Percentiles rank a stretch among this genome's conserved stretches.
These are phyloP conservation scores for Solanum boliviense DNA, from an alignment of 257 asterid species.

Conservation along the genomic window DNA sequence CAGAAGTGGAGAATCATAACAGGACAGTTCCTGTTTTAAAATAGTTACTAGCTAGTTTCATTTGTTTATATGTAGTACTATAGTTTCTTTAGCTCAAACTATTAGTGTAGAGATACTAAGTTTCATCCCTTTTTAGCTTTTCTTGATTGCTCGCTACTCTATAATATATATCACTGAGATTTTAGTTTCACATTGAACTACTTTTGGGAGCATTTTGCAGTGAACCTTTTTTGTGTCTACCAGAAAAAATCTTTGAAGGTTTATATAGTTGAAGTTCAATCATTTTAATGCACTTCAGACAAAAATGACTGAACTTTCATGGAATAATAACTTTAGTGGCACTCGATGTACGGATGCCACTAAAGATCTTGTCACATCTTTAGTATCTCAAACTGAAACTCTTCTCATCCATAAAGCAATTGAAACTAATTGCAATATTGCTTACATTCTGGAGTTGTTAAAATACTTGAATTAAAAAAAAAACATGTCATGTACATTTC, in stretches of 20 bases:
- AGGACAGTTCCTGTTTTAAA: not conserved
- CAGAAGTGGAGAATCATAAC: not conserved
- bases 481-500: not conserved
- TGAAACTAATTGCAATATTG: not conserved
- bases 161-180: too few species aligned
- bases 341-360: not conserved
- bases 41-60: not conserved
- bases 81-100: not conserved
- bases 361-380: not conserved
- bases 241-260: not conserved
- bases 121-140: not conserved
- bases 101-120: not conserved
- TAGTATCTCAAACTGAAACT: not conserved
- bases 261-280: not conserved
- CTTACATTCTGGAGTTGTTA: not conserved
- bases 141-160: not conserved
- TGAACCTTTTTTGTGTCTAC: not conserved
- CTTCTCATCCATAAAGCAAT: not conserved
- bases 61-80: not conserved
- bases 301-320: not conserved
- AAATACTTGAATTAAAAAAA: not conserved
- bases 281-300: not conserved
- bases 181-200: not conserved
- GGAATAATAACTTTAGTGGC: not conserved
- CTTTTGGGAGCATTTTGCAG: not conserved